Conservation (phyloP, 306 rosid species). For the Styphnolobium japonicum region DNA sequence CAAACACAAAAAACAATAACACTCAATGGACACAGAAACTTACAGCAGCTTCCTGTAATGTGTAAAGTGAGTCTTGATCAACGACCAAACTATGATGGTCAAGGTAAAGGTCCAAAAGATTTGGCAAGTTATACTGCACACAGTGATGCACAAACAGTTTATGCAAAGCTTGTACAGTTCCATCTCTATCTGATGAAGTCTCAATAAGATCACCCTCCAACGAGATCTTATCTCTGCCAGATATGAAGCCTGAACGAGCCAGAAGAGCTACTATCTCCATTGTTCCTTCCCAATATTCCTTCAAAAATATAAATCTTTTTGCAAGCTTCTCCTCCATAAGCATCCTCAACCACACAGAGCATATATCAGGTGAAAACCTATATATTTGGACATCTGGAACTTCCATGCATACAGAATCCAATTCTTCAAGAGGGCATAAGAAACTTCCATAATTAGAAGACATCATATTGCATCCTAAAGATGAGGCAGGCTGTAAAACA, state of each 20-base stretch:
- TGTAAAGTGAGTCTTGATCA: conserved; percentile 58
- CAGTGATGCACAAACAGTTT: conserved; percentile 70
- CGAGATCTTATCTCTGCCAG: conserved; percentile 31
- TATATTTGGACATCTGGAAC: conserved; percentile 69
- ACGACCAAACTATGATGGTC: conserved; percentile 62
- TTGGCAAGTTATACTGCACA: conserved; percentile 68
- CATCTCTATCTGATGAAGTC: conserved; percentile 42
- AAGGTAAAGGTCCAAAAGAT: conserved; percentile 88
- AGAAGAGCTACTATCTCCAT: conserved; percentile 63
- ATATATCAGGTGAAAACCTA: conserved; percentile 52
- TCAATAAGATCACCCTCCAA: conserved; percentile 46
- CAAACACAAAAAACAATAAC: conserved; percentile 24
- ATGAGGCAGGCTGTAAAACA: conserved; percentile 50
- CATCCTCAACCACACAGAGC: conserved; percentile 78
- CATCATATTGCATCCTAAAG: conserved; percentile 50
- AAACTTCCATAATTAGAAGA: conserved; percentile 59
- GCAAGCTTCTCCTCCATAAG: conserved; percentile 80
- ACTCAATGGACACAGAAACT: conserved; percentile 47
- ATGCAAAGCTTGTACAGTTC: conserved; percentile 63
- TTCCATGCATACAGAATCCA: conserved; percentile 71
- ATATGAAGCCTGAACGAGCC: conserved; percentile 78
- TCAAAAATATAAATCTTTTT: conserved; percentile 63
- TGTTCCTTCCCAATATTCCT: conserved; percentile 92
- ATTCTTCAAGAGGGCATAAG: conserved; percentile 71
- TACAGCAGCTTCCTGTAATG: conserved; percentile 81